Evolutionary conservation across 2,329 filamentous ascomycete species (phyloP), one percentile per base, ranked within the genome.

Genomic region (Blumeria hordei): DNA sequence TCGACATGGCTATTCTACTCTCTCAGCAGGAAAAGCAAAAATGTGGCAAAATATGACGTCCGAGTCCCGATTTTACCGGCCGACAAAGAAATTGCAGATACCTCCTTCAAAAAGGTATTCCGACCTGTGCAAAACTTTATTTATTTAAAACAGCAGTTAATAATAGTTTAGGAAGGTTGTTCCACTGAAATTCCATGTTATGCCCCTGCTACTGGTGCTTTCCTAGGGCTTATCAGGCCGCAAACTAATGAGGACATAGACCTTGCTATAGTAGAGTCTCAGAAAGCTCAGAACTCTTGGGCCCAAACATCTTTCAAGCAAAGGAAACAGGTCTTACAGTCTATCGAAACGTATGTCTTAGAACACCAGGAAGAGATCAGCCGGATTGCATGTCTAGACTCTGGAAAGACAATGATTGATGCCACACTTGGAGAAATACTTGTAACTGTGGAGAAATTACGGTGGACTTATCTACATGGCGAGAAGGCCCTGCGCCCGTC

Each of bases 321-420:
- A 66, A 76, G 92, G 57, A 76, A 82, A 60, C 81, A 77, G 62
- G 86, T 98, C 49, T 73, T 98, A 59, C 79, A 80, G 57, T 86
- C 86, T 6, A 72, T 98, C 64, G 72, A 94, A 61, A 82, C 81
- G 68, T 81, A 88, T 62, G 75, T 98, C 9, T 75, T 98, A 57
- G 84, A 93, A 60, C 83, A 96, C 65, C 88, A 95, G 66, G 83
- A 90, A 60, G 75, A 82, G 32, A 93, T 98, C 62, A 88, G 87
- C 62, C 76, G 78, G 14, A 78, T 87, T 34, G 90, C 88, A 53
- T 93, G 86, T 64, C 74, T 94, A 37, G 92, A 98, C 69, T 93
- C 86, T 44, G 92, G 92, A 59, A 98, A 98, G 74, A 95, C 93
- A 1, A 85, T 90, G 72, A 80, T 96, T 41, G 92, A 98, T 69